A percentile compares a stretch with the other conserved stretches of the same genome.
Evolutionary conservation across 768 basidiomycete species (phyloP).

Genomic region (Lactifluus pinguis): DNA sequence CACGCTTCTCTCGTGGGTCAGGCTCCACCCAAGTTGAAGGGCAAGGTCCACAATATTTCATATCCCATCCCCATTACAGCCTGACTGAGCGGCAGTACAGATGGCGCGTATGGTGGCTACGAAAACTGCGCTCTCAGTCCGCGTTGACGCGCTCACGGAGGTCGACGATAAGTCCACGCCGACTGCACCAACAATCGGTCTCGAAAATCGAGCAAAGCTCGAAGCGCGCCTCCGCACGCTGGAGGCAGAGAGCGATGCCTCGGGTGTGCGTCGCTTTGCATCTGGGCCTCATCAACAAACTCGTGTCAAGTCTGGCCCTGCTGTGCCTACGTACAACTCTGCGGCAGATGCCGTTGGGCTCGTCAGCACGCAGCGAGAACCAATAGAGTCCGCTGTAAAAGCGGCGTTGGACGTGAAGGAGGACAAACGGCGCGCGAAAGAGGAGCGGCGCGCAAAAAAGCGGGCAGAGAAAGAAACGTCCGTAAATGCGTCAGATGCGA

Average conservation of each 20-base stretch:
- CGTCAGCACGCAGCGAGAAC: constrained; percentile 77
- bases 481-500: too few species aligned
- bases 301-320: constrained; percentile 74
- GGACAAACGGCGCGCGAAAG: constrained; percentile 76
- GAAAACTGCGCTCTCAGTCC: constrained; percentile 93
- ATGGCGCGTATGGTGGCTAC: constrained; percentile 99
- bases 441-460: constrained; percentile 67
- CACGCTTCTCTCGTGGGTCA: constrained; percentile 96
- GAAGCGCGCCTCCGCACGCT: constrained; percentile 88
- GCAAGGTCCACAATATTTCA: constrained; percentile 51
- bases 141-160: constrained; percentile 94
- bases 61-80: neutral
- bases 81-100: constrained; percentile 28
- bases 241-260: constrained; percentile 71
- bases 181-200: constrained; percentile 75
- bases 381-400: constrained; percentile 67
- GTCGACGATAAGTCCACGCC: constrained; percentile 82
- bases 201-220: constrained; percentile 91
- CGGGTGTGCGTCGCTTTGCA: constrained; percentile 58
- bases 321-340: constrained; percentile 76
- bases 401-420: constrained; percentile 76
- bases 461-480: constrained; percentile 40
- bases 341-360: constrained; percentile 77
- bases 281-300: constrained; percentile 58
- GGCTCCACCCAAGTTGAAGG: constrained; percentile 96